These are phyloP conservation scores for Lanmaoa pseudosensibilis DNA, from an alignment of 768 basidiomycete genomes.

Conservation along the genomic window DNA sequence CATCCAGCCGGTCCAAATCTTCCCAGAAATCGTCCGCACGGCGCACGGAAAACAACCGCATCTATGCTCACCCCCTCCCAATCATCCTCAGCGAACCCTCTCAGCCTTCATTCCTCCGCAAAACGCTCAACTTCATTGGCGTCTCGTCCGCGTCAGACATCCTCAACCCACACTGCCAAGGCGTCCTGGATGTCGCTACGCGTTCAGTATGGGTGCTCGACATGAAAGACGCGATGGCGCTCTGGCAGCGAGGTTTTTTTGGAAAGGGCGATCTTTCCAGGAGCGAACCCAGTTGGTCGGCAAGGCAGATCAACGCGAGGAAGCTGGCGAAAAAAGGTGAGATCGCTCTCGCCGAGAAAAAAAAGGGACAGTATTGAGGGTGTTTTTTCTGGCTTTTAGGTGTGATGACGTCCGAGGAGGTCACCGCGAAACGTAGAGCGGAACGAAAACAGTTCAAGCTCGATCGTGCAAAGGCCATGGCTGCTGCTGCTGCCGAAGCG, in stretches of 20 bases:
- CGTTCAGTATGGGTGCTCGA: conserved; percentile 87
- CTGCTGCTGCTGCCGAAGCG: conserved; percentile 75
- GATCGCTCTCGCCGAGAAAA: not conserved
- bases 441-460: conserved; percentile 93
- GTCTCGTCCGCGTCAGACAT: conserved; percentile 52
- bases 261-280: conserved; percentile 94
- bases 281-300: conserved; percentile 93
- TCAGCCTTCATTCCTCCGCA: conserved; percentile 42
- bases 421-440: conserved; percentile 82
- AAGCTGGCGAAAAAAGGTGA: conserved; percentile 59
- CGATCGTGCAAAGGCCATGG: conserved; percentile 87
- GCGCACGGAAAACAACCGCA: conserved; percentile 61
- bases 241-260: conserved; percentile 94
- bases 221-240: conserved; percentile 56
- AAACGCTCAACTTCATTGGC: conserved; percentile 54
- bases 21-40: conserved; percentile 51
- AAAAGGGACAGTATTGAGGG: not conserved
- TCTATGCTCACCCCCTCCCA: conserved; percentile 75
- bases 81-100: conserved; percentile 44
- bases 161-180: conserved; percentile 72
- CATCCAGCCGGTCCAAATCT: conserved; percentile 38
- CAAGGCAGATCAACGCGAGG: conserved; percentile 67
- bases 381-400: not conserved
- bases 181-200: conserved; percentile 73
- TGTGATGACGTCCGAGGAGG: conserved; percentile 79